phyloP scores from a whole-genome alignment of 768 basidiomycete genomes.

The Ramaria sp. region DNA sequence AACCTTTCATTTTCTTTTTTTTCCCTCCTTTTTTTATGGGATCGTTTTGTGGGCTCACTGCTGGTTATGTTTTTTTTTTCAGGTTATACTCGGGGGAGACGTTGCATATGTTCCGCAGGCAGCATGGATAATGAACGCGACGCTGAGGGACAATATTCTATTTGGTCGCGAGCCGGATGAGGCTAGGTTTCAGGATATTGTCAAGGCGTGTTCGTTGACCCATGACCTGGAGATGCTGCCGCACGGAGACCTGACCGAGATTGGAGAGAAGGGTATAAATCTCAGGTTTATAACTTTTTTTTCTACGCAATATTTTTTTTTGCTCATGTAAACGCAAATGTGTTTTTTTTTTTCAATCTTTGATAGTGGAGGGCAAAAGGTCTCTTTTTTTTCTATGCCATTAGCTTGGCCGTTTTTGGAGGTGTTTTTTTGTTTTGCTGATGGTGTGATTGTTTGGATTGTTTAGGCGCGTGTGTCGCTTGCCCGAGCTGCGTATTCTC shows the following conservation, averaged over 20 bases:
- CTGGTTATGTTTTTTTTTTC: background rate
- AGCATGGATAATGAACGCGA: constrained; percentile 59
- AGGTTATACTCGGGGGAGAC: constrained; percentile 43
- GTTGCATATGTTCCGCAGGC: constrained; percentile 50
- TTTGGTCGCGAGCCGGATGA: constrained; percentile 63
- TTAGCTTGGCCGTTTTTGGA: no score
- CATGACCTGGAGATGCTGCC: constrained; percentile 65
- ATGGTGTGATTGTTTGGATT: background rate
- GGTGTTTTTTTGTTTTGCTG: no score
- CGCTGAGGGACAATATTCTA: constrained; percentile 60
- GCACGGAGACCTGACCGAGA: constrained; percentile 56
- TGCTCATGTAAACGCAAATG: background rate
- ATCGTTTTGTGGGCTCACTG: constrained; percentile 7
- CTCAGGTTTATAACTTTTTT: constrained; percentile 24
- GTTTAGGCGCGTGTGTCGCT: constrained; percentile 59
- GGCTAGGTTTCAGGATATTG: constrained; percentile 42
- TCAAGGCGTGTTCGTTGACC: constrained; percentile 56
- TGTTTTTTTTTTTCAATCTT: background rate
- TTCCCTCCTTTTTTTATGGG: no score
- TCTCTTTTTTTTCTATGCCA: constrained; percentile 1
- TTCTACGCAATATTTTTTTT: background rate
- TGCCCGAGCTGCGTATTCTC: constrained; percentile 68
- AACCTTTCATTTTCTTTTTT: no score
- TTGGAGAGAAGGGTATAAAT: constrained; percentile 71
- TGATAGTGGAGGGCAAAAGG: constrained; percentile 25